Percentiles rank a stretch among this genome's conserved stretches.
Evolutionary conservation across 192 early-diverging fungal species (phyloP).

Genomic region (Coemansia nantahalensis): DNA sequence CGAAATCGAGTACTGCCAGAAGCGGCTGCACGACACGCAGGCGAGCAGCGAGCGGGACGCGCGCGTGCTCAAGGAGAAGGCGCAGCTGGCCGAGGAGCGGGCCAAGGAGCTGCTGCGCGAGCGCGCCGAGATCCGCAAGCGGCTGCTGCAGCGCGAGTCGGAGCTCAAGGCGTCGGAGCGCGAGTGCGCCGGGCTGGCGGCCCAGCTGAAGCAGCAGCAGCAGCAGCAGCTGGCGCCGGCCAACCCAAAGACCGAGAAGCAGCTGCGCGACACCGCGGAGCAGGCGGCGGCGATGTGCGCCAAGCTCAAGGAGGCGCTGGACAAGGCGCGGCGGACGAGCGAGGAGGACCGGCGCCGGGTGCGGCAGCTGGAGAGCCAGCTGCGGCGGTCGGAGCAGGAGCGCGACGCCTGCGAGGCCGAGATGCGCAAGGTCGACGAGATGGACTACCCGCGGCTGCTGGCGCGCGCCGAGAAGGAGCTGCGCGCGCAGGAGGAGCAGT

Average conservation of each 20-base stretch:
- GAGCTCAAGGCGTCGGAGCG: conserved; percentile 33
- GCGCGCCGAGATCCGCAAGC: conserved; percentile 25
- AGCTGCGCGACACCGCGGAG: conserved; percentile 30
- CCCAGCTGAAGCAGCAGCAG: conserved; percentile 28
- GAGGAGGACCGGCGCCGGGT: conserved; percentile 28
- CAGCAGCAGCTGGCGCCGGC: conserved; percentile 1
- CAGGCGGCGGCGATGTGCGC: conserved; percentile 23
- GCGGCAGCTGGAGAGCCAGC: conserved; percentile 22
- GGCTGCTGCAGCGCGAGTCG: conserved; percentile 16
- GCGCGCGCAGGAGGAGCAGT: conserved; percentile 30
- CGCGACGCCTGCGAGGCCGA: conserved; percentile 21
- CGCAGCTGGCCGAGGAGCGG: conserved; percentile 20
- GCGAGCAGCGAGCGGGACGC: conserved; percentile 13
- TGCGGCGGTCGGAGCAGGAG: conserved; percentile 40
- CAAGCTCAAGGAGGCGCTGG: conserved; percentile 22
- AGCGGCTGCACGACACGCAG: conserved; percentile 16
- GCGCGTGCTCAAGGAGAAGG: conserved; percentile 19
- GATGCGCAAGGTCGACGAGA: conserved; percentile 13
- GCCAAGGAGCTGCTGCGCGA: conserved; percentile 35
- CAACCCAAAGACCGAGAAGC: conserved; percentile 25
- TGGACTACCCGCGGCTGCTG: conserved; percentile 29
- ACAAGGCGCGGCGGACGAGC: conserved; percentile 9
- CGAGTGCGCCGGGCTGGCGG: conserved; percentile 17
- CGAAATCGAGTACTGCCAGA: conserved; percentile 35
- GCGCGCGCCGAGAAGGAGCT: conserved; percentile 17